These are phyloP conservation scores for Termitomyces sp. DNA, from an alignment of 768 basidiomycete genomes.

Conservation along the genomic window DNA sequence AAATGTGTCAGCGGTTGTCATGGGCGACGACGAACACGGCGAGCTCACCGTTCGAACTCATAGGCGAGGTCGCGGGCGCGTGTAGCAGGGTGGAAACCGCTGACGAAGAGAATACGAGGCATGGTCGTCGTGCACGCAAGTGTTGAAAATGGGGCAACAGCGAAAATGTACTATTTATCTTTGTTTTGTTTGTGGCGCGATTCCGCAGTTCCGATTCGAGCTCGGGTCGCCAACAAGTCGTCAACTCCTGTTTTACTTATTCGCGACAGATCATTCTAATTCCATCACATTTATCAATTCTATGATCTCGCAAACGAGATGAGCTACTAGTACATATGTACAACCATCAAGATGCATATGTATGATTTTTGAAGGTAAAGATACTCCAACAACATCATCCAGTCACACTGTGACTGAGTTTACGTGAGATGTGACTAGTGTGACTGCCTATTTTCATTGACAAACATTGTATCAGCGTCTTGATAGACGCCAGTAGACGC, in stretches of 20 bases:
- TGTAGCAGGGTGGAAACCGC: slow-evolving; percentile 80
- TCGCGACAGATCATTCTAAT: not conserved
- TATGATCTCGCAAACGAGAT: too few relatives aligned
- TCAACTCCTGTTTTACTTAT: too few relatives aligned
- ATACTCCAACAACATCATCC: too few relatives aligned
- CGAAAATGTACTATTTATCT: slow-evolving; percentile 13
- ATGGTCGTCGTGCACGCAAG: slow-evolving; percentile 30
- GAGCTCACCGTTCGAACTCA: slow-evolving; percentile 76
- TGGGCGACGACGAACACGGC: not conserved
- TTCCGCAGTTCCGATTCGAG: not conserved
- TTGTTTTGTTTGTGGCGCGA: slow-evolving; percentile 35
- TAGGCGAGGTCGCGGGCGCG: slow-evolving; percentile 81
- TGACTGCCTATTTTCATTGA: too few relatives aligned
- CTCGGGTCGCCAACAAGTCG: too few relatives aligned
- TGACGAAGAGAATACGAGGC: slow-evolving; percentile 86
- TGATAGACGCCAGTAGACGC: too few relatives aligned
- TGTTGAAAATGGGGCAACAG: slow-evolving; percentile 18
- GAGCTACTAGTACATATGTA: too few relatives aligned
- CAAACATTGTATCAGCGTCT: too few relatives aligned
- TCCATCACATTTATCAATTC: too few relatives aligned
- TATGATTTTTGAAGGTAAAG: too few relatives aligned
- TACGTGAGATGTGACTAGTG: too few relatives aligned
- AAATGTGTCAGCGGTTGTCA: not conserved
- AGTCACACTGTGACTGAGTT: not conserved
- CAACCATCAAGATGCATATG: too few relatives aligned